Percentiles rank a stretch among this genome's conserved stretches.
phyloP scores from a whole-genome alignment of 2,329 filamentous ascomycete genomes.

The Clarireedia monteithiana region DNA sequence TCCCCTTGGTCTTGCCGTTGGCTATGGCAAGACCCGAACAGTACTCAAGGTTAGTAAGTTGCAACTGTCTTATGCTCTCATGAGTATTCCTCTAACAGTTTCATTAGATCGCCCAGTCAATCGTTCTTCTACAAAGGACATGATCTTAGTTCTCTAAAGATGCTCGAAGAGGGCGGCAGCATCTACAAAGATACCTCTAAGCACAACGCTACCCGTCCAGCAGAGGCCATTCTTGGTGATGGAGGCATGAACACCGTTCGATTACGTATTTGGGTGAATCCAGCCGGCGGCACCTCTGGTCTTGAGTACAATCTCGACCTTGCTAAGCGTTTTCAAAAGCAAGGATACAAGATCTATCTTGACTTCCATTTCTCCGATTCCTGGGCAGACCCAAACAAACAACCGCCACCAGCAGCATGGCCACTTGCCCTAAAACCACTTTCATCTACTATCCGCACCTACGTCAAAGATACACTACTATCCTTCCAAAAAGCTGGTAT shows the following conservation, averaged over 20 bases:
- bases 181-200: slow-evolving; percentile 31
- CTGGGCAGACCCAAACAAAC: slow-evolving; percentile 61
- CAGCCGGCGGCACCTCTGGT: slow-evolving; percentile 55
- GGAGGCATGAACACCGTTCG: slow-evolving; percentile 62
- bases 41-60: neutral
- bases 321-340: slow-evolving; percentile 53
- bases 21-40: neutral
- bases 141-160: slow-evolving; percentile 33
- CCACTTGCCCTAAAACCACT: slow-evolving; percentile 49
- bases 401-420: slow-evolving; percentile 57
- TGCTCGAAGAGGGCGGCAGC: slow-evolving; percentile 30
- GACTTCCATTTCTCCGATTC: slow-evolving; percentile 59
- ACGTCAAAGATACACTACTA: slow-evolving; percentile 55
- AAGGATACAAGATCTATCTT: slow-evolving; percentile 49
- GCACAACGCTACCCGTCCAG: slow-evolving; percentile 33
- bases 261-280: slow-evolving; percentile 65
- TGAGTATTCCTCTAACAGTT: neutral
- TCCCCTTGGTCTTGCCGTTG: slow-evolving; percentile 1
- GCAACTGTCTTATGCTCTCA: neutral
- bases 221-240: slow-evolving; percentile 55
- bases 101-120: neutral
- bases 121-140: slow-evolving; percentile 32
- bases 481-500: slow-evolving; percentile 49
- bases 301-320: slow-evolving; percentile 61
- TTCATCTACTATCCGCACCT: slow-evolving; percentile 55